These are phyloP conservation scores for Viola odorata DNA, from an alignment of 345 rosid genomes.

Conservation along the genomic window DNA sequence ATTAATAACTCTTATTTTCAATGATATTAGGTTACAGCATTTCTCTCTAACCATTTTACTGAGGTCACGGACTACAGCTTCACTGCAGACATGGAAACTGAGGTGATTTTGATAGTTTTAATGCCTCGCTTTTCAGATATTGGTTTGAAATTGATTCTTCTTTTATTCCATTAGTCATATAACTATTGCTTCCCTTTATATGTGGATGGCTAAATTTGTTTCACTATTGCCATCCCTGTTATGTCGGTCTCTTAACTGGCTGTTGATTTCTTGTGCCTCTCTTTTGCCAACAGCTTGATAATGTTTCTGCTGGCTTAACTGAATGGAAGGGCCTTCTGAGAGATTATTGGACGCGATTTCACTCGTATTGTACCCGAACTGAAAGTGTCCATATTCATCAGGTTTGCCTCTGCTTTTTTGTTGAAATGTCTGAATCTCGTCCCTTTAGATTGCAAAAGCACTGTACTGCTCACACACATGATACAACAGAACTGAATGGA, in stretches of 20 bases:
- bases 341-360: constrained; percentile 93
- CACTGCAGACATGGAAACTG: constrained; percentile 97
- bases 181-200: background rate
- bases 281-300: constrained; percentile 69
- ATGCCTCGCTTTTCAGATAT: background rate
- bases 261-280: constrained; percentile 3
- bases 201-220: background rate
- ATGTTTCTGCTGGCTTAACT: constrained; percentile 89
- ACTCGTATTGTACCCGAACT: constrained; percentile 62
- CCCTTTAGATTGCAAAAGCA: constrained; percentile 4
- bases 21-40: constrained; percentile 76
- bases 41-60: constrained; percentile 75
- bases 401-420: constrained; percentile 32
- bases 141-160: background rate
- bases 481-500: no score
- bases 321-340: constrained; percentile 96
- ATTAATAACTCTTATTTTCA: background rate
- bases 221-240: background rate
- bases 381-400: constrained; percentile 67
- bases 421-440: background rate
- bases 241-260: background rate
- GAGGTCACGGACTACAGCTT: constrained; percentile 96
- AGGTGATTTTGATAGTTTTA: constrained; percentile 42
- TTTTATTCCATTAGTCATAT: no score
- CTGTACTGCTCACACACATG: background rate